Evolutionary conservation across 2,329 filamentous ascomycete genomes (phyloP).

Genomic region (Zalaria obscura): DNA sequence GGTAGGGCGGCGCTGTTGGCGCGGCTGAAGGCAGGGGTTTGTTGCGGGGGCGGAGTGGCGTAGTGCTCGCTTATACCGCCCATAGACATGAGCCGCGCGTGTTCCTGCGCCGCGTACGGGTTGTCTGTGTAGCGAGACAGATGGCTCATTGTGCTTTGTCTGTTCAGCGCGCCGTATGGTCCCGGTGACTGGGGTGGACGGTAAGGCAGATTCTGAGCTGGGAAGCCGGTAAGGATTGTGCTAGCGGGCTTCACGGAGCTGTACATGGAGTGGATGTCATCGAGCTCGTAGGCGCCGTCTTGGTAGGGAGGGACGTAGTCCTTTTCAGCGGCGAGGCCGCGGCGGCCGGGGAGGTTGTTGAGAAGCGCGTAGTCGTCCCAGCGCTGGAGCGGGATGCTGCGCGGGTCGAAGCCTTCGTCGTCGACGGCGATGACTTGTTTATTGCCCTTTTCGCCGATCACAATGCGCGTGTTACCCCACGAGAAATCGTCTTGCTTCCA

Average conservation of each 20-base stretch:
- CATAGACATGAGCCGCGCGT: constrained; percentile 38
- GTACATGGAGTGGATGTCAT: constrained; percentile 94
- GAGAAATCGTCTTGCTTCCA: constrained; percentile 99
- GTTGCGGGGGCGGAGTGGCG: constrained; percentile 5
- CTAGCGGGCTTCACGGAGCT: constrained; percentile 78
- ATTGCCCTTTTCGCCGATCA: constrained; percentile 82
- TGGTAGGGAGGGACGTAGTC: constrained; percentile 11
- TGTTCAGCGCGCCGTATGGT: constrained; percentile 63
- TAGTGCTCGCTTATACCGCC: constrained; percentile 37
- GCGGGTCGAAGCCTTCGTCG: constrained; percentile 78
- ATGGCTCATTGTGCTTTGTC: constrained; percentile 24
- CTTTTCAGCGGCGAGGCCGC: constrained; percentile 57
- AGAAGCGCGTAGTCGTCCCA: constrained; percentile 90
- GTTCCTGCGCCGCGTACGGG: constrained; percentile 16
- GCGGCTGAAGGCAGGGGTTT: constrained; percentile 26
- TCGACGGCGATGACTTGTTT: constrained; percentile 79
- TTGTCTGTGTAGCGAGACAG: constrained; percentile 45
- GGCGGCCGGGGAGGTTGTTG: constrained; percentile 84
- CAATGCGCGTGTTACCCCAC: constrained; percentile 97
- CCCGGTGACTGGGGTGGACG: constrained; percentile 51
- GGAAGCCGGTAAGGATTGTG: constrained; percentile 77
- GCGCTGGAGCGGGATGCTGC: constrained; percentile 81
- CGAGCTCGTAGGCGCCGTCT: constrained; percentile 69
- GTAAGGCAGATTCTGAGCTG: constrained; percentile 24
- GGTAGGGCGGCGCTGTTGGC: constrained; percentile 21